Conservation (phyloP, 2,329 filamentous ascomycete species). For the Verticillium alfalfae region DNA sequence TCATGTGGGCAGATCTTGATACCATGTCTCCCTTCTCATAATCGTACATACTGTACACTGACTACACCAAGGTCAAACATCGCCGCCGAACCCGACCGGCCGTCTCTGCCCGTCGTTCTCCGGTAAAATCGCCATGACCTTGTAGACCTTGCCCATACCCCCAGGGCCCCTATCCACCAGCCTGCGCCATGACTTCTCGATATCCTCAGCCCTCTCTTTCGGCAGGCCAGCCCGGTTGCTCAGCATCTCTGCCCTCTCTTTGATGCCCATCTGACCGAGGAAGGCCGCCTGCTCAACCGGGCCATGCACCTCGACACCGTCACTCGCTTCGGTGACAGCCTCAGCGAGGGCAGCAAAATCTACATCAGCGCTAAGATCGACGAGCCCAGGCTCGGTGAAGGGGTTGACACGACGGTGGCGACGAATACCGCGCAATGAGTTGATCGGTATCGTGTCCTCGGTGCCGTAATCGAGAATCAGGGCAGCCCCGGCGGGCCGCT, state of each 20-base stretch:
- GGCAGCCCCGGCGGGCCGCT: slow-evolving; percentile 70
- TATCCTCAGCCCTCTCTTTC: slow-evolving; percentile 47
- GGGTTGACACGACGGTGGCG: slow-evolving; percentile 72
- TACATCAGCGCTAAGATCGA: slow-evolving; percentile 88
- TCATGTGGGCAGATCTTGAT: neutral
- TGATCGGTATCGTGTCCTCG: slow-evolving; percentile 68
- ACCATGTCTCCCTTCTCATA: neutral
- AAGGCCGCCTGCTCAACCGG: slow-evolving; percentile 83
- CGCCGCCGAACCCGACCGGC: slow-evolving; percentile 89
- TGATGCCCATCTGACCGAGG: slow-evolving; percentile 74
- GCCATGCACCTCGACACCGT: slow-evolving; percentile 84
- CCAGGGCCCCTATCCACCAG: slow-evolving; percentile 76
- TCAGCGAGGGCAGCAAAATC: slow-evolving; percentile 88
- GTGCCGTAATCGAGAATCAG: slow-evolving; percentile 97
- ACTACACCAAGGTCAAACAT: slow-evolving; percentile 27
- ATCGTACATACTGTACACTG: neutral
- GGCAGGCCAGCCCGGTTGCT: slow-evolving; percentile 35
- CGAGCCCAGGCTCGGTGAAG: slow-evolving; percentile 71
- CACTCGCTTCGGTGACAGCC: slow-evolving; percentile 67
- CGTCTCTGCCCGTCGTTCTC: slow-evolving; percentile 67
- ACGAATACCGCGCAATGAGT: slow-evolving; percentile 85
- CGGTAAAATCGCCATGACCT: slow-evolving; percentile 84
- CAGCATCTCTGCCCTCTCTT: slow-evolving; percentile 67
- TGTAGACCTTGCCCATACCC: slow-evolving; percentile 94
- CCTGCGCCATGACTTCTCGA: slow-evolving; percentile 73